phyloP scores from a whole-genome alignment of 1,284 basidiomycete genomes.

The Flammula alnicola region DNA sequence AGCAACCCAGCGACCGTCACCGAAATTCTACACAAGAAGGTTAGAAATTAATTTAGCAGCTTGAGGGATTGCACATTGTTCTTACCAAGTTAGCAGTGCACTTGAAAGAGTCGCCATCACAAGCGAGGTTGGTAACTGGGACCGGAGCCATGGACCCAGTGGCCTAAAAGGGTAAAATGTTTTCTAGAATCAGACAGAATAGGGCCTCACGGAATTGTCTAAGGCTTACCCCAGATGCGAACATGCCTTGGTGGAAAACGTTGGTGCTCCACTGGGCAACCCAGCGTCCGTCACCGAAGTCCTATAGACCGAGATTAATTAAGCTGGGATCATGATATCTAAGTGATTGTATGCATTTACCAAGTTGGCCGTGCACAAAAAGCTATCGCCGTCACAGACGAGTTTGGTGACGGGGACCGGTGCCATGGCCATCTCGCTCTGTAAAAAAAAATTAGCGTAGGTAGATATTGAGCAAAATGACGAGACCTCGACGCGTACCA shows the following conservation, averaged over 20 bases:
- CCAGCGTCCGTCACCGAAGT: background rate
- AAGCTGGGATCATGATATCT: no score
- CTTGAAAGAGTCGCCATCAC: slow-evolving; percentile 14
- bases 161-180: no score
- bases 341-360: no score
- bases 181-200: background rate
- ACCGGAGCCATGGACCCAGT: slow-evolving; percentile 6
- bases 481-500: slow-evolving; percentile 2
- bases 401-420: slow-evolving; percentile 13
- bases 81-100: slow-evolving; percentile 12
- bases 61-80: no score
- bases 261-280: slow-evolving; percentile 1
- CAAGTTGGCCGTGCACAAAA: slow-evolving; percentile 15
- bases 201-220: background rate
- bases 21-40: no score
- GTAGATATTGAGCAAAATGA: background rate
- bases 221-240: background rate
- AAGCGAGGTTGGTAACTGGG: slow-evolving; percentile 3
- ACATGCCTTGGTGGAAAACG: slow-evolving; percentile 1
- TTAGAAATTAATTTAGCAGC: no score
- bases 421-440: slow-evolving; percentile 7
- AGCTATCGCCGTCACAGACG: slow-evolving; percentile 12
- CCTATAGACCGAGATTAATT: background rate
- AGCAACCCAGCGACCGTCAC: no score
- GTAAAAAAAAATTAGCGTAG: background rate